These are phyloP conservation scores for Cercospora sp. DNA, from an alignment of 2,329 filamentous ascomycete genomes.

Conservation along the genomic window DNA sequence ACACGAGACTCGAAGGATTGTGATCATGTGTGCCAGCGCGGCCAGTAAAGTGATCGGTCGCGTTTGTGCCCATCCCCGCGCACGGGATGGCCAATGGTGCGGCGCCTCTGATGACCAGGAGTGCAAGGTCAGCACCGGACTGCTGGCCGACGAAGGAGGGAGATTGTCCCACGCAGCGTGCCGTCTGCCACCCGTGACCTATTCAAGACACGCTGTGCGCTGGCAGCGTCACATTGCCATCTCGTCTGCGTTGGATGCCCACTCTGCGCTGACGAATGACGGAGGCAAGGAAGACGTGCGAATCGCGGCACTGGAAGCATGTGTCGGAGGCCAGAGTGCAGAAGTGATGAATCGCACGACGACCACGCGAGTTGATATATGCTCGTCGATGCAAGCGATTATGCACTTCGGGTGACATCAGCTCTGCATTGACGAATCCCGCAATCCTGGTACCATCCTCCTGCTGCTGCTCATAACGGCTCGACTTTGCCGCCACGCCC, in stretches of 20 bases:
- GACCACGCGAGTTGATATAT: conserved; percentile 2
- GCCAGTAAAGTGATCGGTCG: conserved; percentile 14
- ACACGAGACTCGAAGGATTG: conserved; percentile 10
- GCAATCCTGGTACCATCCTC: neutral
- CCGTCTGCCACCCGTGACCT: neutral
- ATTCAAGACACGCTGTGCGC: conserved; percentile 1
- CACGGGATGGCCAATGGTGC: neutral
- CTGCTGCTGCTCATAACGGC: neutral
- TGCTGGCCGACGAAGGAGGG: conserved; percentile 4
- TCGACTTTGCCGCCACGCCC: neutral
- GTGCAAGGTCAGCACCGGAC: conserved; percentile 1
- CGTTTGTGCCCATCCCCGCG: conserved; percentile 10
- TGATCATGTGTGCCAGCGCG: conserved; percentile 17
- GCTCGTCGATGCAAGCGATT: conserved; percentile 6
- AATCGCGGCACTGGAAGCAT: neutral
- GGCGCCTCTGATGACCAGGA: conserved; percentile 2
- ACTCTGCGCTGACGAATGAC: neutral
- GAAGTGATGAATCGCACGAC: conserved; percentile 1
- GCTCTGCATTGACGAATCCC: neutral
- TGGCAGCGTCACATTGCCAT: conserved; percentile 5
- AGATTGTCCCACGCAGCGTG: neutral
- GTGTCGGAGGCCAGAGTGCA: neutral
- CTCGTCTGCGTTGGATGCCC: neutral
- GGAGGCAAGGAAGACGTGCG: neutral
- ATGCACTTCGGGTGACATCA: conserved; percentile 11